Percentiles rank a stretch among this genome's conserved stretches.
Conservation (phyloP, 352 stramenopile genomes). For the Elongisporangium undulatum region DNA sequence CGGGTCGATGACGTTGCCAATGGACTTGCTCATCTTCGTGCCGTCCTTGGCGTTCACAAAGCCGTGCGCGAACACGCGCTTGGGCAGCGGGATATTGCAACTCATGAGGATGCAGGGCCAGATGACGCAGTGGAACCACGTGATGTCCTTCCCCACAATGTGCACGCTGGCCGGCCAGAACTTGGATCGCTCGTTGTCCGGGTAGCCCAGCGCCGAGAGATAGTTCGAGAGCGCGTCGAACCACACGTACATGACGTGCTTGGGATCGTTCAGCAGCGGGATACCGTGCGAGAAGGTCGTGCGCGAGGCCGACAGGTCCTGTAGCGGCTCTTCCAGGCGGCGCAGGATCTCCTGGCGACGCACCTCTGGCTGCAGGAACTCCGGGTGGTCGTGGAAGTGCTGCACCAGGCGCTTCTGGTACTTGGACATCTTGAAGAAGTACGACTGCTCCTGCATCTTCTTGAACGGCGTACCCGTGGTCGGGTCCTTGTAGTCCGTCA, state of each 20-base stretch:
- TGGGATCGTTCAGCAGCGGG: slow-evolving; percentile 90
- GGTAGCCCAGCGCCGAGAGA: slow-evolving; percentile 95
- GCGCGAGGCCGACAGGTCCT: slow-evolving; percentile 96
- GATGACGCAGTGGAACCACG: slow-evolving; percentile 98
- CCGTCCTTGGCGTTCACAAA: slow-evolving; percentile 98
- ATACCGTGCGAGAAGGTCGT: slow-evolving; percentile 97
- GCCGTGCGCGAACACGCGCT: slow-evolving; percentile 96
- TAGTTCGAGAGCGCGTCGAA: slow-evolving; percentile 99
- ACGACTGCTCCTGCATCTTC: slow-evolving; percentile 97
- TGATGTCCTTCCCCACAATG: slow-evolving; percentile 98
- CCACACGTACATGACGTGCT: slow-evolving; percentile 99
- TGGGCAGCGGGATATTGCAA: slow-evolving; percentile 90
- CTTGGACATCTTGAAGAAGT: slow-evolving; percentile 99
- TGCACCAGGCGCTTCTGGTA: slow-evolving; percentile 95
- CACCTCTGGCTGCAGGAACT: slow-evolving; percentile 96
- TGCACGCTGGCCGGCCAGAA: slow-evolving; percentile 84
- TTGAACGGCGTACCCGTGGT: slow-evolving; percentile 92
- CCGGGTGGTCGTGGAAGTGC: slow-evolving; percentile 93
- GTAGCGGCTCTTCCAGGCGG: slow-evolving; percentile 90
- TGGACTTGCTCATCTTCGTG: slow-evolving; percentile 99
- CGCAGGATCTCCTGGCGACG: slow-evolving; percentile 94
- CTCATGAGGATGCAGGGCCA: slow-evolving; percentile 99
- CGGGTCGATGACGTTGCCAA: slow-evolving; percentile 98
- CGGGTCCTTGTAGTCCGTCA: slow-evolving; percentile 95
- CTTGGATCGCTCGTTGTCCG: slow-evolving; percentile 65